A percentile compares a stretch with the other conserved stretches of the same genome.
phyloP scores from a whole-genome alignment of 1,284 basidiomycete species.

The Moesziomyces sp. region DNA sequence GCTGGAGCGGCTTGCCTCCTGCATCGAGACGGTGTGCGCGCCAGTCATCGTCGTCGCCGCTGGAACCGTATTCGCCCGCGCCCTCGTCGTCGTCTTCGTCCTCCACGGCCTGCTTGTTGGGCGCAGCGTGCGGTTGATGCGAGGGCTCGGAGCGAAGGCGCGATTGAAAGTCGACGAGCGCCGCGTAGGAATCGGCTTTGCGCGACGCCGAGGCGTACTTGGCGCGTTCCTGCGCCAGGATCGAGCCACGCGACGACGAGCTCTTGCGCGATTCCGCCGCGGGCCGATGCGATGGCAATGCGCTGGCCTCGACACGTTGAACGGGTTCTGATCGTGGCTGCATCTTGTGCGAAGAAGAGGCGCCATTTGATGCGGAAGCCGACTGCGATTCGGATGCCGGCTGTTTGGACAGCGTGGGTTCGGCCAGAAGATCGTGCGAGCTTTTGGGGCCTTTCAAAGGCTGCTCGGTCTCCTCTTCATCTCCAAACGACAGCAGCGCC shows the following conservation, averaged over 20 bases:
- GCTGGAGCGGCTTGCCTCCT: constrained; percentile 33
- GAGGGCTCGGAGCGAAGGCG: constrained; percentile 14
- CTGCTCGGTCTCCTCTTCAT: constrained; percentile 41
- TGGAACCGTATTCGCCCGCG: constrained; percentile 56
- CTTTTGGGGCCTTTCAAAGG: constrained; percentile 52
- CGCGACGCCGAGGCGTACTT: constrained; percentile 14
- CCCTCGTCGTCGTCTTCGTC: constrained; percentile 26
- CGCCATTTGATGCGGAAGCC: too few species aligned
- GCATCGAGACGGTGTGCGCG: constrained; percentile 42
- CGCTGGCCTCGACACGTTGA: too few species aligned
- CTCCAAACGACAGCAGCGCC: constrained; percentile 57
- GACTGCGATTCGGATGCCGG: background rate
- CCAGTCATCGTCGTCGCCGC: constrained; percentile 53
- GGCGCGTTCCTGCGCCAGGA: constrained; percentile 11
- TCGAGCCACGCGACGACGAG: background rate
- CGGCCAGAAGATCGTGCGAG: constrained; percentile 60
- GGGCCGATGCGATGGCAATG: too few species aligned
- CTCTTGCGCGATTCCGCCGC: too few species aligned
- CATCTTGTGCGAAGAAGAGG: too few species aligned
- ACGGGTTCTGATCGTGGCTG: too few species aligned
- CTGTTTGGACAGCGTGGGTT: background rate
- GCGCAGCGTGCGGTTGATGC: background rate
- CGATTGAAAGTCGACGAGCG: constrained; percentile 39
- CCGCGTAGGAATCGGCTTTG: constrained; percentile 19
- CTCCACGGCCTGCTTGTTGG: background rate